Percentiles rank a stretch among this genome's conserved stretches.
Evolutionary conservation across 1,284 basidiomycete species (phyloP).

Genomic region (Ganoderma lingzhi): DNA sequence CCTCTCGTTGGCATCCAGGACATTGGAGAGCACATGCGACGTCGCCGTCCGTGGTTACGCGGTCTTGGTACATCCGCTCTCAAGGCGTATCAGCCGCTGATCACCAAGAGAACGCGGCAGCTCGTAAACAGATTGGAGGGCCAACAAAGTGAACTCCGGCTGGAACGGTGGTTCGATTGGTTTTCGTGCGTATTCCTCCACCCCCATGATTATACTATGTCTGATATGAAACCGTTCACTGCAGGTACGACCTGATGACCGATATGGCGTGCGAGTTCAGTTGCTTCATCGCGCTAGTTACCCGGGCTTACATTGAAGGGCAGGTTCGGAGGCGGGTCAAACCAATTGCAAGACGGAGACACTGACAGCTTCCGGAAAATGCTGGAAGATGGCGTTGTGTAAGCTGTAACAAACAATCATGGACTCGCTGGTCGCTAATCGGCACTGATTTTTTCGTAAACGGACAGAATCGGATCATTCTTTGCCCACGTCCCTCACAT

Average conservation of each 20-base stretch:
- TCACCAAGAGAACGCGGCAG: not conserved
- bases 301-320: not conserved
- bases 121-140: constrained; percentile 1
- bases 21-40: not conserved
- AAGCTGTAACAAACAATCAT: constrained; percentile 7
- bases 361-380: constrained; percentile 28
- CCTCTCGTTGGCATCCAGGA: constrained; percentile 20
- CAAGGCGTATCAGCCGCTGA: constrained; percentile 33
- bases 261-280: constrained; percentile 58
- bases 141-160: not conserved
- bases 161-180: constrained; percentile 12
- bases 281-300: no score
- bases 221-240: not conserved
- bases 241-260: constrained; percentile 70
- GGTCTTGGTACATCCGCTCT: not conserved
- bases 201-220: not conserved
- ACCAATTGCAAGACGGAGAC: constrained; percentile 39
- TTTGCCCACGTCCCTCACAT: constrained; percentile 27
- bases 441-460: not conserved
- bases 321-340: constrained; percentile 41
- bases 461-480: constrained; percentile 16
- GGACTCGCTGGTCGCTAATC: not conserved
- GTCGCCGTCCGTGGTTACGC: not conserved
- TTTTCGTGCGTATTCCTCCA: constrained; percentile 6
- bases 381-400: constrained; percentile 30